Evolutionary conservation across 2,329 filamentous ascomycete species (phyloP).

Genomic region (Neopestalotiopsis sp.): DNA sequence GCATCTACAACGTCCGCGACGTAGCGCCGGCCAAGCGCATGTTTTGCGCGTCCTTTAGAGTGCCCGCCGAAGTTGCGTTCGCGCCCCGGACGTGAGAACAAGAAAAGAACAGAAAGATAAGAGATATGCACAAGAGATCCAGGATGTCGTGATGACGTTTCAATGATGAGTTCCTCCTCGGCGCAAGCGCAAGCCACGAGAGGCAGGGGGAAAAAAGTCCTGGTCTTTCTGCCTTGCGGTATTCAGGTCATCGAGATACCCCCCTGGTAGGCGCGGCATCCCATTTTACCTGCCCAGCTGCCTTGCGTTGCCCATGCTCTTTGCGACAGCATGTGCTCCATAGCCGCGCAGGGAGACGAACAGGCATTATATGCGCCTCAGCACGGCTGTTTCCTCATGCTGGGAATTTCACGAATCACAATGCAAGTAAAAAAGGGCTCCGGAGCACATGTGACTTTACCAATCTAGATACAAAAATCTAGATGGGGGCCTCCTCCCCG

Average conservation of each 20-base stretch:
- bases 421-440: background rate
- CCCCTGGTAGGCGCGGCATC: background rate
- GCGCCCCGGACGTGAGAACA: conserved; percentile 36
- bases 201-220: background rate
- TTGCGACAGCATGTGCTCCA: background rate
- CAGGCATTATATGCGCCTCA: background rate
- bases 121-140: background rate
- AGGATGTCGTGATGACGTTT: background rate
- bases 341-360: background rate
- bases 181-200: background rate
- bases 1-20: conserved; percentile 76
- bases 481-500: background rate
- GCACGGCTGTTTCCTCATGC: background rate
- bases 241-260: background rate
- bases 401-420: background rate
- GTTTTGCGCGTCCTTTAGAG: conserved; percentile 92
- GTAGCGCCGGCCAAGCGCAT: conserved; percentile 94
- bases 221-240: background rate
- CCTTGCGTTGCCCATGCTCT: background rate
- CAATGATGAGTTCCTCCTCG: background rate
- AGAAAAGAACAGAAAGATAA: background rate
- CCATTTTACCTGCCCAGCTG: background rate
- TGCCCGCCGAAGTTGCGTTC: conserved; percentile 86
- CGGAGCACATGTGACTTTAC: background rate
- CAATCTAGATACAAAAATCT: background rate